These are phyloP conservation scores for Ogataea nonfermentans DNA, from an alignment of 805 yeast genomes.

Conservation along the genomic window DNA sequence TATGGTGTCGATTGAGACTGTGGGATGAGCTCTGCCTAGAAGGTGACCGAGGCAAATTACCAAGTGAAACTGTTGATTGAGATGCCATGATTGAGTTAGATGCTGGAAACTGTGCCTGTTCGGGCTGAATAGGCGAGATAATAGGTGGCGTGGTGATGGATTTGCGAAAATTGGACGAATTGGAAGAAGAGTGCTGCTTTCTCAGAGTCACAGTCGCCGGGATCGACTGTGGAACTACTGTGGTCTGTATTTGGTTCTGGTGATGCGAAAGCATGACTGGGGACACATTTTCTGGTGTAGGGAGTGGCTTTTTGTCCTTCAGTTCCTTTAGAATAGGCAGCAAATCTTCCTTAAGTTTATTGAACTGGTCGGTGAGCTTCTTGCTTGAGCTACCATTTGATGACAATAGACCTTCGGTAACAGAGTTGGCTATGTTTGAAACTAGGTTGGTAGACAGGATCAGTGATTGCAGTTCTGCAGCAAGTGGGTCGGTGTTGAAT, in stretches of 20 bases:
- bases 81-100: constrained; percentile 5
- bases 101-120: constrained; percentile 8
- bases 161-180: constrained; percentile 10
- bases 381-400: constrained; percentile 23
- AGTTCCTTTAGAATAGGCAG: constrained; percentile 59
- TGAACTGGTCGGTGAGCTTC: constrained; percentile 51
- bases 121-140: constrained; percentile 19
- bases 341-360: constrained; percentile 59
- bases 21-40: constrained; percentile 6
- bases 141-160: constrained; percentile 22
- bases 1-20: constrained; percentile 8
- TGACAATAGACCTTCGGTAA: constrained; percentile 21
- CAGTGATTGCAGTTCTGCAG: constrained; percentile 26
- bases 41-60: constrained; percentile 11
- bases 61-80: constrained; percentile 8
- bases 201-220: constrained; percentile 7
- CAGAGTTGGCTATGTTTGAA: constrained; percentile 22
- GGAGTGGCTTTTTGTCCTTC: constrained; percentile 67
- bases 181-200: constrained; percentile 8
- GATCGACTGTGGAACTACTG: constrained; percentile 23
- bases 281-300: constrained; percentile 46
- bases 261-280: constrained; percentile 18
- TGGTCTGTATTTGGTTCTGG: constrained; percentile 25
- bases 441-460: constrained; percentile 26
- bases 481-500: constrained; percentile 24